These are phyloP conservation scores for Camillea tinctor DNA, from an alignment of 2,329 filamentous ascomycete species.

Conservation along the genomic window DNA sequence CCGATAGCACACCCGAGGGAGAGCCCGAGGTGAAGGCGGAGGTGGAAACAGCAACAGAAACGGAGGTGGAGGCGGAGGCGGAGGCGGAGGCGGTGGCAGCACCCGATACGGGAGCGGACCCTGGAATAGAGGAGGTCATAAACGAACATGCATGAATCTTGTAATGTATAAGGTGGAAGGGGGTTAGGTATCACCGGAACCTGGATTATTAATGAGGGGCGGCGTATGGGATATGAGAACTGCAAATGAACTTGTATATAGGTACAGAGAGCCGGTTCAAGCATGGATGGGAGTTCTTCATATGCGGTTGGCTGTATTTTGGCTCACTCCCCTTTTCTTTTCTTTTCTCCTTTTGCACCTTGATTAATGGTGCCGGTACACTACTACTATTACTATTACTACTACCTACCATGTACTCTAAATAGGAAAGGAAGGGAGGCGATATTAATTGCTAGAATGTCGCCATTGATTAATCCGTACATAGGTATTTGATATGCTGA, in stretches of 20 bases:
- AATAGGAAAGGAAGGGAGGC: too few species aligned
- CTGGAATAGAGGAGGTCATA: not conserved
- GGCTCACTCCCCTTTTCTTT: too few species aligned
- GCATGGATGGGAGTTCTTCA: not conserved
- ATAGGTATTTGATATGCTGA: too few species aligned
- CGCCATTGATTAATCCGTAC: too few species aligned
- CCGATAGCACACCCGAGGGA: not conserved
- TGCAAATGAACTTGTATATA: not conserved
- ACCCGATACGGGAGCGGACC: not conserved
- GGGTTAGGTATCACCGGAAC: not conserved
- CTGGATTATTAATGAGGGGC: not conserved
- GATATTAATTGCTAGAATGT: too few species aligned
- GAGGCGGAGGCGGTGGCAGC: not conserved
- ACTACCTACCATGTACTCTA: too few species aligned
- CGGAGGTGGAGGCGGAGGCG: not conserved
- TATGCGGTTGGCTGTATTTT: not conserved
- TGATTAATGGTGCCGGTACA: too few species aligned
- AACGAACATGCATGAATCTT: not conserved
- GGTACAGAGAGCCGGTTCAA: not conserved
- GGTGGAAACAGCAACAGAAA: too few species aligned
- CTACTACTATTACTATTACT: too few species aligned
- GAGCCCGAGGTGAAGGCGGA: not conserved
- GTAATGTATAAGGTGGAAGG: not conserved
- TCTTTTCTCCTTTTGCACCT: too few species aligned
- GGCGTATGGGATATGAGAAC: not conserved